Percentiles rank a stretch among this genome's conserved stretches.
Evolutionary conservation across 371 early-diverging fungal genomes (phyloP).

Genomic region (Parasitella parasitica): DNA sequence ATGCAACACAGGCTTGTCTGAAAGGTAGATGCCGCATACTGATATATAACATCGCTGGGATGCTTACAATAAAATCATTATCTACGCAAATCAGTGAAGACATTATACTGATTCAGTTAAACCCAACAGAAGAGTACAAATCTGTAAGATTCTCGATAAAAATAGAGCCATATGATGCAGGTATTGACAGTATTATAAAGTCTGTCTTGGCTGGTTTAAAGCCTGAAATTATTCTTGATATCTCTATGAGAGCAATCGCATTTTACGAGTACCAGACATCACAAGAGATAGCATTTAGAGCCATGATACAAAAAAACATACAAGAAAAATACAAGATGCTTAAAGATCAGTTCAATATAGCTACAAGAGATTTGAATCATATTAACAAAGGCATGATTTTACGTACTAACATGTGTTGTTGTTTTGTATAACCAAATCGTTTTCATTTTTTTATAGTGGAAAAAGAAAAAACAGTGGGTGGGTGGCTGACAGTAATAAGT

Average conservation of each 20-base stretch:
- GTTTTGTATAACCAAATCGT: no score
- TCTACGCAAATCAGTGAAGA: conserved; percentile 52
- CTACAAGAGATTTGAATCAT: conserved; percentile 48
- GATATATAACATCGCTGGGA: no score
- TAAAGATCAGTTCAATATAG: conserved; percentile 46
- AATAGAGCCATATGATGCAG: background rate
- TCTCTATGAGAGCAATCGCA: conserved; percentile 69
- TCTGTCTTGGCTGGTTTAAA: conserved; percentile 74
- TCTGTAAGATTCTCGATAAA: conserved; percentile 19
- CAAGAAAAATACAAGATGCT: conserved; percentile 47
- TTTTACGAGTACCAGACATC: conserved; percentile 78
- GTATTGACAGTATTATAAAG: conserved; percentile 19
- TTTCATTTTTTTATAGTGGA: background rate
- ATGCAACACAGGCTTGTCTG: conserved; percentile 64
- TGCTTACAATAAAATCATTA: background rate
- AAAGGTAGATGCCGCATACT: no score
- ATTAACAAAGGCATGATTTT: conserved; percentile 52
- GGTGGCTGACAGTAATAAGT: no score
- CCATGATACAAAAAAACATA: conserved; percentile 54
- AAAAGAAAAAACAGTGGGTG: conserved; percentile 25
- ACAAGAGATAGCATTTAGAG: conserved; percentile 65
- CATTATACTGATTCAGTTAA: conserved; percentile 64
- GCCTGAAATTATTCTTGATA: conserved; percentile 76
- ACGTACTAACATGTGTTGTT: no score
- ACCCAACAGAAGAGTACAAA: conserved; percentile 77